Base-by-base conservation (phyloP, 805 yeast genomes). In the Suhomyces kilbournensis region DNA sequence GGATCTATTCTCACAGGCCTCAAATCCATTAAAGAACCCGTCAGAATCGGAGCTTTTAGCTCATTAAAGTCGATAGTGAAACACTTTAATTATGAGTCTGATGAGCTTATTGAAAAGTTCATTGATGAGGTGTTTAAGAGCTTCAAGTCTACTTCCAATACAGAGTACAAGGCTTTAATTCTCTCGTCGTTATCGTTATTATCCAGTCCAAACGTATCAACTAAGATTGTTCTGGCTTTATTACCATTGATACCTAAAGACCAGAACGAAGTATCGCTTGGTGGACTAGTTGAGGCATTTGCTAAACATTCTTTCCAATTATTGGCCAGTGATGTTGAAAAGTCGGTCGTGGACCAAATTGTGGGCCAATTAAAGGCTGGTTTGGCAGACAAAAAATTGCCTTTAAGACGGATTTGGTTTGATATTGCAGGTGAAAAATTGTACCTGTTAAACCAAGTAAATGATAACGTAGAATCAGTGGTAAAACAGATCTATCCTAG, bases 1-100 rank as follows among this genome's bases (percentile, higher is more conserved):
- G 30, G 57, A 7, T 58, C 65, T 32, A 51, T 65, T 15, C 61
- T 74, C 15, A 65, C 85, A 2, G 77, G 82, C 7, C 71, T 89
- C 53, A 86, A 88, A 57, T 84, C 94, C 9, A 72, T 91, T 2
- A 92, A 90, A 61, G 88, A 81, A 22, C 48, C 62, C n/a, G 84
- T 87, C 1, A 80, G 93, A 55, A 54, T 56, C 8, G 78, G 79
- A 17, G 76, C 89, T 2, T 63, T 69, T 9, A 56, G 71, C 8
- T 64, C 79, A 2, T 64, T 74, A 44, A 46, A 52, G n/a, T 44
- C 53, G 7, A 55, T 72, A 47, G 44, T 69, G 25, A 48, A 61
- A 35, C 56, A 65, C 39, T 42, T 57, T 51, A 53, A 54, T 7
- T 9, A 50, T 3, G 42, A 58, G 12, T 51, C 59, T 22, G 51